Evolutionary conservation across 352 stramenopile species (phyloP).

Genomic region (Pythium phragmitis): DNA sequence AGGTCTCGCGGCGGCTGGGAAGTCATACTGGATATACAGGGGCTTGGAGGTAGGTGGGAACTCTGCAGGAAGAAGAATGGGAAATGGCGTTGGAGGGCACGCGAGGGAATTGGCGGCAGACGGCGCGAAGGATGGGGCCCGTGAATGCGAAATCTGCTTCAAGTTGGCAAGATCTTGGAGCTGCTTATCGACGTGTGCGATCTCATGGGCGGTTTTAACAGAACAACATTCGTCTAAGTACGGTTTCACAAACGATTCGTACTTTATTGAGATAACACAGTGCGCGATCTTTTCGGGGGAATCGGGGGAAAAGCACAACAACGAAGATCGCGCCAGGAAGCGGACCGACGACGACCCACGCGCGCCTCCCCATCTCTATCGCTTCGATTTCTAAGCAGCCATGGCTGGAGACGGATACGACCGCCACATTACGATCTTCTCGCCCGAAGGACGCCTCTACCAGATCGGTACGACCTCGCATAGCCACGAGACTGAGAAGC

Average conservation of each 20-base stretch:
- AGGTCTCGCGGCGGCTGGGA: conserved; percentile 57
- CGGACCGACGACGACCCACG: conserved; percentile 4
- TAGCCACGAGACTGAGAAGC: background rate
- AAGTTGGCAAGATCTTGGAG: background rate
- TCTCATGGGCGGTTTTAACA: conserved; percentile 6
- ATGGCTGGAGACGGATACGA: conserved; percentile 91
- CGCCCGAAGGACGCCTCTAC: conserved; percentile 97
- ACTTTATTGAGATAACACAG: conserved; percentile 15
- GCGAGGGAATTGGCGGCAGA: background rate
- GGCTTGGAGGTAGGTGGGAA: no score
- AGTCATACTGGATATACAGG: conserved; percentile 11
- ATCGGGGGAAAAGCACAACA: conserved; percentile 13
- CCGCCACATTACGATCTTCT: conserved; percentile 98
- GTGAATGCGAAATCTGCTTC: conserved; percentile 31
- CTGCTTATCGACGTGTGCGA: background rate
- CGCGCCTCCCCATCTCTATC: background rate
- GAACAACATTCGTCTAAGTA: background rate
- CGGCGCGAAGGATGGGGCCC: background rate
- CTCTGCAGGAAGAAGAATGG: background rate
- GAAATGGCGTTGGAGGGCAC: background rate
- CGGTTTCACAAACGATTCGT: conserved; percentile 6
- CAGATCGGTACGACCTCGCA: conserved; percentile 87
- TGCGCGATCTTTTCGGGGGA: conserved; percentile 23
- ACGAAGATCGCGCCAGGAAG: conserved; percentile 23
- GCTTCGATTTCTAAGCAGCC: conserved; percentile 13